These are phyloP conservation scores for Aspergillus indologenus DNA, from an alignment of 495 filamentous ascomycete genomes.

Conservation along the genomic window DNA sequence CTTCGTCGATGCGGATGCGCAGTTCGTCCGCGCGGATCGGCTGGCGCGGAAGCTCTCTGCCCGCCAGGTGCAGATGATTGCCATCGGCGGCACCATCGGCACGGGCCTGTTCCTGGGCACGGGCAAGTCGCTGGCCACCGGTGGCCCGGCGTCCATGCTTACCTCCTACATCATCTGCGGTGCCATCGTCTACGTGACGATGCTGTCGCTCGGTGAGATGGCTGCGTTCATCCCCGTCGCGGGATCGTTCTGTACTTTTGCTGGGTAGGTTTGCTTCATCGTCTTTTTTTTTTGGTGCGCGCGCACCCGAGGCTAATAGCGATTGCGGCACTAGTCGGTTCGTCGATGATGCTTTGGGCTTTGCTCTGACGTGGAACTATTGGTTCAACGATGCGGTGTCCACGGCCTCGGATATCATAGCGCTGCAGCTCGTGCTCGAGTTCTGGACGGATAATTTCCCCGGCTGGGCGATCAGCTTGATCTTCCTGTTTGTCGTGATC, in stretches of 20 bases:
- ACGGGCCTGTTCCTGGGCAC: constrained; percentile 64
- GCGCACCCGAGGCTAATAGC: too few species aligned
- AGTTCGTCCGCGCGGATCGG: constrained; percentile 3
- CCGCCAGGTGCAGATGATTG: constrained; percentile 61
- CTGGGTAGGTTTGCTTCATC: constrained; percentile 36
- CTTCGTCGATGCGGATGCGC: background rate
- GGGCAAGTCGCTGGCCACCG: constrained; percentile 55
- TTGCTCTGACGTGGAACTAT: constrained; percentile 55
- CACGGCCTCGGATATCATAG: constrained; percentile 53
- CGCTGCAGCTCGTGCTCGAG: constrained; percentile 50
- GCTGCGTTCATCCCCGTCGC: constrained; percentile 49
- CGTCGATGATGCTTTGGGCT: constrained; percentile 55
- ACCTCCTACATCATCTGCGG: constrained; percentile 52
- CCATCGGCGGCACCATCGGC: constrained; percentile 62
- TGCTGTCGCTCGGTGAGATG: constrained; percentile 51
- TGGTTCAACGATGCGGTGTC: constrained; percentile 60
- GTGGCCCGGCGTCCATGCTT: constrained; percentile 62
- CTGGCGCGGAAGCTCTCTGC: constrained; percentile 27
- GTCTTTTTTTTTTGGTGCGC: background rate
- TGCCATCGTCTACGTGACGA: constrained; percentile 48
- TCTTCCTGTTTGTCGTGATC: constrained; percentile 51
- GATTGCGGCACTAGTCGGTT: constrained; percentile 40
- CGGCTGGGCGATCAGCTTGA: constrained; percentile 50
- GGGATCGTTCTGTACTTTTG: constrained; percentile 52
- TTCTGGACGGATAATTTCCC: constrained; percentile 54